phyloP scores from a whole-genome alignment of 2,329 filamentous ascomycete genomes.

The Aureobasidium sp. region DNA sequence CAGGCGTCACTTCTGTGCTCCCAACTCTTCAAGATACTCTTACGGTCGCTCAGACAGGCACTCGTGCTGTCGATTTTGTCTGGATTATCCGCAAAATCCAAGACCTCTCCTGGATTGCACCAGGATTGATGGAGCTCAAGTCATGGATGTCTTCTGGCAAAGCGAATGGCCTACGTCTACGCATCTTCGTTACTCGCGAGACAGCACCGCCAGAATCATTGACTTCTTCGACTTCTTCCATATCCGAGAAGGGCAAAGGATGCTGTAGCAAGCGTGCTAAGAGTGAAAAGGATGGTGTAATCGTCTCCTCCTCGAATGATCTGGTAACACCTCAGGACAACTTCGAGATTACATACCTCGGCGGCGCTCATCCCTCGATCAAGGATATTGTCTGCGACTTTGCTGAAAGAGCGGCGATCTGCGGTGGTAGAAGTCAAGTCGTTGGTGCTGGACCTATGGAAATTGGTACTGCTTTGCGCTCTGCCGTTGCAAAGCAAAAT shows the following conservation, averaged over 20 bases:
- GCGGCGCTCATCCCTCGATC: constrained; percentile 11
- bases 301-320: background rate
- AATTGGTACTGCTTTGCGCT: constrained; percentile 13
- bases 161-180: constrained; percentile 2
- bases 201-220: background rate
- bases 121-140: constrained; percentile 10
- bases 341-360: constrained; percentile 10
- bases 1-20: constrained; percentile 63
- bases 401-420: constrained; percentile 5
- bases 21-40: constrained; percentile 55
- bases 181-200: constrained; percentile 16
- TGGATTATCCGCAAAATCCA: constrained; percentile 14
- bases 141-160: background rate
- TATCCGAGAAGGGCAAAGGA: background rate
- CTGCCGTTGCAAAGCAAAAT: constrained; percentile 12
- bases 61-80: constrained; percentile 12
- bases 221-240: background rate
- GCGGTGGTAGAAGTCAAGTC: constrained; percentile 12
- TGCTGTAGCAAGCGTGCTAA: constrained; percentile 3
- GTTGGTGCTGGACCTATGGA: constrained; percentile 13
- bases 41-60: background rate
- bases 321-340: background rate
- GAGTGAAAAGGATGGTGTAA: background rate
- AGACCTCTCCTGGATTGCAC: constrained; percentile 14
- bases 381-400: constrained; percentile 12